These are phyloP conservation scores for Litsea cubeba DNA, from an alignment of 164 flowering plant genomes.

Conservation along the genomic window DNA sequence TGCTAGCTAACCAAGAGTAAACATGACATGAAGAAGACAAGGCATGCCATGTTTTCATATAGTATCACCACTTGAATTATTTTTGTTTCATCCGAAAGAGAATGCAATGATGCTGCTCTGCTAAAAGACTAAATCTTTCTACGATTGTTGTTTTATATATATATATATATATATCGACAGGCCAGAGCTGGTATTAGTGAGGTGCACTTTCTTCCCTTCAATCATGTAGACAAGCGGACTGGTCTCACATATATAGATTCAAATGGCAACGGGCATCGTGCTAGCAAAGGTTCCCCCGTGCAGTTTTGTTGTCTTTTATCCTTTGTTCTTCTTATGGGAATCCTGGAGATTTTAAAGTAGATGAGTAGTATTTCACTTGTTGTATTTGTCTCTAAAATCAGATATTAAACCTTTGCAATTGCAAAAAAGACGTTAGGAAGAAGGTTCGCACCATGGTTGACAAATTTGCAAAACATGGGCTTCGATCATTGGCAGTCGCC, in stretches of 20 bases:
- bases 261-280: conserved; percentile 36
- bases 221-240: conserved; percentile 40
- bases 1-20: too few relatives aligned
- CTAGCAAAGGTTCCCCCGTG: conserved; percentile 43
- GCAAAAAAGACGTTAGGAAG: conserved; percentile 28
- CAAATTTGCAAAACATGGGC: conserved; percentile 36
- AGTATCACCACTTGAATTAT: too few relatives aligned
- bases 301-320: conserved; percentile 13
- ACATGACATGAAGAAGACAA: too few relatives aligned
- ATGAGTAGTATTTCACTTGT: not conserved
- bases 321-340: not conserved
- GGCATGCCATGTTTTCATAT: too few relatives aligned
- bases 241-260: conserved; percentile 35
- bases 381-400: conserved; percentile 10
- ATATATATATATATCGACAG: conserved; percentile 3
- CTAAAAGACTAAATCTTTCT: too few relatives aligned
- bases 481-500: conserved; percentile 37
- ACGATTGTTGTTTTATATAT: not conserved
- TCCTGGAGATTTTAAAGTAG: not conserved
- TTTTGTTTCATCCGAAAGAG: too few relatives aligned
- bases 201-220: conserved; percentile 38
- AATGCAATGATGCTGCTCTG: too few relatives aligned
- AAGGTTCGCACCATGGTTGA: conserved; percentile 32
- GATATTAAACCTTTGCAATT: conserved; percentile 33
- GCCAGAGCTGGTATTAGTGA: conserved; percentile 38